Percentiles rank a stretch among this genome's conserved stretches.
Conservation (phyloP, 176 grass and related monocot species). For the Musa troglodytarum region DNA sequence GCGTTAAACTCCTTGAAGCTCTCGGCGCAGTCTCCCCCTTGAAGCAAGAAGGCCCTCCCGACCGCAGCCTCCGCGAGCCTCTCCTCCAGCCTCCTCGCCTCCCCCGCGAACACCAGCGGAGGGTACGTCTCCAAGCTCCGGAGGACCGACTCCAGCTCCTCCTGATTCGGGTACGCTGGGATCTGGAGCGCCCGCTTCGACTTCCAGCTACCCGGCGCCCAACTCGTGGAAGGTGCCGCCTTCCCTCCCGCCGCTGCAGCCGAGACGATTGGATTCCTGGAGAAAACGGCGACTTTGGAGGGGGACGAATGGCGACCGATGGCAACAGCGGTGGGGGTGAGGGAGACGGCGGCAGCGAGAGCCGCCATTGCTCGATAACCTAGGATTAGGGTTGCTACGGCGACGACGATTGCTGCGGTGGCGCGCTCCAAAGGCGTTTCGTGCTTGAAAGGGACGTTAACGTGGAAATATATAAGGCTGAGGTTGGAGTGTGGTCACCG, state of each 20-base stretch:
- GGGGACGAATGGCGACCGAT: not conserved
- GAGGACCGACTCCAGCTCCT: slow-evolving; percentile 7
- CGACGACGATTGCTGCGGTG: not conserved
- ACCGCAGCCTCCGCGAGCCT: slow-evolving; percentile 1
- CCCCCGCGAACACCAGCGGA: slow-evolving; percentile 2
- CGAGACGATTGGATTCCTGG: not conserved
- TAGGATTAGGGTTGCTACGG: not conserved
- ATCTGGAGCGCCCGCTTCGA: not conserved
- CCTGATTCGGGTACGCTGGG: not conserved
- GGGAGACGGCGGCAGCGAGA: not conserved
- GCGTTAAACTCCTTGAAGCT: slow-evolving; percentile 99
- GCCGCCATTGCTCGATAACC: not conserved
- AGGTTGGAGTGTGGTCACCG: not conserved
- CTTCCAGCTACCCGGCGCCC: not conserved
- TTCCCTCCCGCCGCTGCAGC: not conserved
- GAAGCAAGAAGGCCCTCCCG: slow-evolving; percentile 1
- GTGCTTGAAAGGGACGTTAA: not conserved
- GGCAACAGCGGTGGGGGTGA: not conserved
- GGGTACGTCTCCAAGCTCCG: slow-evolving; percentile 1
- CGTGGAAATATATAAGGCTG: not conserved
- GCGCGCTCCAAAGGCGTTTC: not conserved
- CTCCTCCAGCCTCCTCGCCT: slow-evolving; percentile 6
- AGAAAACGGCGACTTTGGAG: not conserved
- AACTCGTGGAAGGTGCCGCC: not conserved
- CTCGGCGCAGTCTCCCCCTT: slow-evolving; percentile 56